These are phyloP conservation scores for Balakata baccata DNA, from an alignment of 345 rosid species.

Conservation along the genomic window DNA sequence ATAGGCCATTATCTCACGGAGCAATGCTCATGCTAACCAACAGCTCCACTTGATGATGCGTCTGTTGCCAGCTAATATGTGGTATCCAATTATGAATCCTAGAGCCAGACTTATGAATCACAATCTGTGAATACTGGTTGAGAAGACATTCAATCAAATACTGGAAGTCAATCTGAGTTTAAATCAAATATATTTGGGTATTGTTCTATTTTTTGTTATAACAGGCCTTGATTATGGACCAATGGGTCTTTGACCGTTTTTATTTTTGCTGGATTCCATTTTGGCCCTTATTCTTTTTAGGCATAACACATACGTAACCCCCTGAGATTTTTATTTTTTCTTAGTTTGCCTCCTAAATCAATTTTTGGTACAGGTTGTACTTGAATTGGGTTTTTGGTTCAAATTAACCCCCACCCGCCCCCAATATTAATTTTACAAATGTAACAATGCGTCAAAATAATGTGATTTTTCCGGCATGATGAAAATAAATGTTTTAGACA, in stretches of 20 bases:
- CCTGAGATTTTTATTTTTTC: too few relatives aligned
- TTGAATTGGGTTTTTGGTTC: too few relatives aligned
- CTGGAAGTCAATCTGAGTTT: neutral
- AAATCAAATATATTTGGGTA: neutral
- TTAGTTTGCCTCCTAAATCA: too few relatives aligned
- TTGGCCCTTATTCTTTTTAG: neutral
- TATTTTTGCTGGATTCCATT: neutral
- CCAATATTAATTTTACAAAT: too few relatives aligned
- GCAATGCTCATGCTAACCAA: neutral
- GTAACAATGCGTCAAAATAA: too few relatives aligned
- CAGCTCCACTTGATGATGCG: neutral
- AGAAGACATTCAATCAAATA: neutral
- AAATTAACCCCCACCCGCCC: too few relatives aligned
- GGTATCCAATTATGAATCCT: neutral
- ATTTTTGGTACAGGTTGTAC: too few relatives aligned
- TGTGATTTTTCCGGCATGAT: too few relatives aligned
- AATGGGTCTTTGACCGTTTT: neutral
- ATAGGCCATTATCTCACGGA: neutral
- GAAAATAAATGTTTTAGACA: too few relatives aligned
- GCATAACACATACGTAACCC: too few relatives aligned
- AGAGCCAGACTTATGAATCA: neutral
- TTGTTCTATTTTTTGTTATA: too few relatives aligned
- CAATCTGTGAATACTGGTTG: neutral
- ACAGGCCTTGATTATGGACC: neutral
- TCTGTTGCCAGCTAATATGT: neutral